These are phyloP conservation scores for Leccinum olivaceopallidum DNA, from an alignment of 768 basidiomycete species.

Conservation along the genomic window DNA sequence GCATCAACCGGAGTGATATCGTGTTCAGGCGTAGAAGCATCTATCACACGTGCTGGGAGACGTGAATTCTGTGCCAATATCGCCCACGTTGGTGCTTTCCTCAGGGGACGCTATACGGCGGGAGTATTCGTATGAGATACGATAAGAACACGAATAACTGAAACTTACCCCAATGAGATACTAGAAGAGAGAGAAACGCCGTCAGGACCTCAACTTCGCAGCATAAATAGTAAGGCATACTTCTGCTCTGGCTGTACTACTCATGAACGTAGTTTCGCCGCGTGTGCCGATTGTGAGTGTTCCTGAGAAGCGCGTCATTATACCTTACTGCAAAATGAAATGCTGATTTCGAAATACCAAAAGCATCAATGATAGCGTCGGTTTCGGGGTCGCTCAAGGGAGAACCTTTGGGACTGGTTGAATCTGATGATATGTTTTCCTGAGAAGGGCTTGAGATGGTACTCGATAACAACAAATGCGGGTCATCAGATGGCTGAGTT, in stretches of 20 bases:
- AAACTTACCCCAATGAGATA: slow-evolving; percentile 54
- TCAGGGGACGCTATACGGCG: slow-evolving; percentile 27
- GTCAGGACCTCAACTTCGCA: not conserved
- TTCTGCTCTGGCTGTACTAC: slow-evolving; percentile 68
- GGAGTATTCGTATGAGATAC: not conserved
- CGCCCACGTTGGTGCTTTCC: slow-evolving; percentile 13
- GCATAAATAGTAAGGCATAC: slow-evolving; percentile 36
- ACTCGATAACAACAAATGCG: slow-evolving; percentile 48
- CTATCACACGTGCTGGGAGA: slow-evolving; percentile 42
- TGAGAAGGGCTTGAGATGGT: slow-evolving; percentile 30
- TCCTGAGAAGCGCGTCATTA: slow-evolving; percentile 35
- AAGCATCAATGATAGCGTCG: slow-evolving; percentile 49
- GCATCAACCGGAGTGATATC: slow-evolving; percentile 31
- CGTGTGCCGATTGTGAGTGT: slow-evolving; percentile 57
- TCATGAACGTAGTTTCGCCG: slow-evolving; percentile 58
- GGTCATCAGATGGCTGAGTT: slow-evolving; percentile 44
- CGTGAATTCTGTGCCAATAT: slow-evolving; percentile 31
- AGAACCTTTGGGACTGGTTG: slow-evolving; percentile 8
- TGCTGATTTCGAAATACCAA: slow-evolving; percentile 36
- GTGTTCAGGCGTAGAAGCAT: slow-evolving; percentile 37
- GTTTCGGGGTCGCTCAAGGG: slow-evolving; percentile 33
- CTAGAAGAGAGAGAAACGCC: slow-evolving; percentile 30
- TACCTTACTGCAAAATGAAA: not conserved
- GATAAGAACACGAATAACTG: not conserved
- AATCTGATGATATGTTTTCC: slow-evolving; percentile 24